These are phyloP conservation scores for Fusarium foetens DNA, from an alignment of 2,329 filamentous ascomycete genomes.

Conservation along the genomic window DNA sequence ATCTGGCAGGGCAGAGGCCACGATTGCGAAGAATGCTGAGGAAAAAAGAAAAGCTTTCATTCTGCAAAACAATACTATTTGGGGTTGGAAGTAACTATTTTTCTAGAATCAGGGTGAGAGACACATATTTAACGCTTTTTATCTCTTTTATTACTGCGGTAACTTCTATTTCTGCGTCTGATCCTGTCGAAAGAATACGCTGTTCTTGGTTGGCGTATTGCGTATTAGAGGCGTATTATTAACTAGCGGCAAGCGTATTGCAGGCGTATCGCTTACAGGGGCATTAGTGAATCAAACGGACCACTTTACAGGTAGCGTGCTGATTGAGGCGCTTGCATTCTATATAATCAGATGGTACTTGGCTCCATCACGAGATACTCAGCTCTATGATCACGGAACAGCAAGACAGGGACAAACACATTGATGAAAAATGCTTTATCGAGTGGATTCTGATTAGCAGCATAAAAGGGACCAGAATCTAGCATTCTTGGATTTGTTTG, in stretches of 20 bases:
- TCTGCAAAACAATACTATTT: background rate
- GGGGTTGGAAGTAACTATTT: rapidly evolving
- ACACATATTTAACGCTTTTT: background rate
- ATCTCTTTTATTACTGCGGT: background rate
- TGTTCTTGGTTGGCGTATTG: background rate
- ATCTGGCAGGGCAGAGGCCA: background rate
- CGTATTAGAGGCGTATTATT: background rate
- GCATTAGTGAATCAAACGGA: rapidly evolving
- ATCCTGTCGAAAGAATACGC: background rate
- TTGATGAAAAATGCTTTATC: rapidly evolving
- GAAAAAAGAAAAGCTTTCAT: background rate
- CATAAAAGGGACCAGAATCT: background rate
- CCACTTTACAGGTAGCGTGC: background rate
- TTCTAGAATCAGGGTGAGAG: background rate
- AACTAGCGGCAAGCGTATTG: background rate
- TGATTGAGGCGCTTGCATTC: background rate
- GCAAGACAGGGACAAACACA: too few relatives aligned
- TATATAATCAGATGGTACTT: background rate
- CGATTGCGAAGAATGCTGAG: background rate
- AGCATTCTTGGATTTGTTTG: background rate
- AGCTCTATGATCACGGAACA: background rate
- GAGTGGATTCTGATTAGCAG: rapidly evolving
- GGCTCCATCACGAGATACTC: background rate
- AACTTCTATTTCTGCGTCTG: background rate
- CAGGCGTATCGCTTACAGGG: background rate